Percentiles rank a stretch among this genome's conserved stretches.
Conservation (phyloP, 306 rosid species). For the Rubus parviflorus region DNA sequence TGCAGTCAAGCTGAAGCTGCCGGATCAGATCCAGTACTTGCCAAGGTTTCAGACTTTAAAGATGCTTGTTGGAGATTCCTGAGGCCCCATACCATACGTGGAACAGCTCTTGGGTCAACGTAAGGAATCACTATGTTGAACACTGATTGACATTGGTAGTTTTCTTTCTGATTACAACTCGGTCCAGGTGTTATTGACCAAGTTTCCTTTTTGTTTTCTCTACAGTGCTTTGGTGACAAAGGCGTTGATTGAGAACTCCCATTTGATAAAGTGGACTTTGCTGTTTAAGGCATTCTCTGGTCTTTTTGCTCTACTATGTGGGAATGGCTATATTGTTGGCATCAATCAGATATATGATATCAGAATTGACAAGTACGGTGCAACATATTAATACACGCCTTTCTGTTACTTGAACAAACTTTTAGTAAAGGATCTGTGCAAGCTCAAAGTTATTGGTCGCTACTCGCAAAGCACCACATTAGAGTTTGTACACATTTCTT, state of each 20-base stretch:
- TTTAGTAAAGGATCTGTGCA: not conserved
- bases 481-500: not conserved
- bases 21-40: constrained; percentile 61
- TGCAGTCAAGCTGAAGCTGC: constrained; percentile 80
- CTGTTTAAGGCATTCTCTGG: constrained; percentile 83
- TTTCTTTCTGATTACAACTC: not conserved
- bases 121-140: constrained; percentile 34
- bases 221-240: constrained; percentile 87
- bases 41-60: constrained; percentile 60
- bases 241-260: constrained; percentile 86
- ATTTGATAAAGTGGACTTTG: constrained; percentile 94
- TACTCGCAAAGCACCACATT: not conserved
- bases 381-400: constrained; percentile 4
- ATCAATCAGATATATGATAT: constrained; percentile 97
- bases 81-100: constrained; percentile 95
- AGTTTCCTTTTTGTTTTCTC: constrained; percentile 29
- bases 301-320: constrained; percentile 82
- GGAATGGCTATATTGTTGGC: constrained; percentile 97
- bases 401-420: constrained; percentile 23
- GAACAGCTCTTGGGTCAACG: constrained; percentile 86
- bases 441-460: not conserved
- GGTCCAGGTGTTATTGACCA: constrained; percentile 10
- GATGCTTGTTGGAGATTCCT: constrained; percentile 98
- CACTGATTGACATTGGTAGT: not conserved
- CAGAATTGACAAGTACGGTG: constrained; percentile 83